Evolutionary conservation across 305 asterid species (phyloP), one percentile per base, ranked within the genome.

Genomic region (Vinca major): DNA sequence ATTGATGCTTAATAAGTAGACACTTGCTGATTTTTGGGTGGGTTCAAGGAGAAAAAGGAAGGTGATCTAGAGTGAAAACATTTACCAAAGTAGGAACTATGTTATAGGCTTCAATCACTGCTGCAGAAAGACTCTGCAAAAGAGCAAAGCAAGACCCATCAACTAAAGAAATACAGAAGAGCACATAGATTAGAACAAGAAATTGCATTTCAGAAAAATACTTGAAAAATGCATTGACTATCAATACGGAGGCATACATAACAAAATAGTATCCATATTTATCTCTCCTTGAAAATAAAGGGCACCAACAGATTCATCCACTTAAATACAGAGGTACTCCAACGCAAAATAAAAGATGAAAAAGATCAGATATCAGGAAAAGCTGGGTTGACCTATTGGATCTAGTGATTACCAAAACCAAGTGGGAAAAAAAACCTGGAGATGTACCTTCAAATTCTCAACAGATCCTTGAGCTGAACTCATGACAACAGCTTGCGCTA

Each of bases 401-500:
- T 60, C 21, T 52, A 39, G 17, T 37, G 41, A 65, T 37, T 49
- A 43, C 57, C 20, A 71, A 53, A 49, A 64, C 64, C 41, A 63
- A 75, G 67, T 19, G 48, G 33, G 33, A 26, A 73, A 40, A 74
- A 76, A 76, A 71, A 89, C 97, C 97, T 84, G 90, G 77, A 85
- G 77, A 72, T 77, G 82, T 67, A 86, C 89, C 83, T 89, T 91
- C 83, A 75, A 65, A 74, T 78, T 83, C 75, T 69, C 87, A 78
- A 77, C 57, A 58, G 74, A 71, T 81, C 78, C 81, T 71, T 74
- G 81, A 58, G 72, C 62, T 39, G 87, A 82, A 77, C 79, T 85
- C 83, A 86, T 81, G 70, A 80, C 91, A 73, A 89, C 69, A 67
- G 96, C 98, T 73, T 91, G 96, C 73, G 95, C 98, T 80, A 91